phyloP scores from a whole-genome alignment of 2,329 filamentous ascomycete species.

The Trichoderma sp. region DNA sequence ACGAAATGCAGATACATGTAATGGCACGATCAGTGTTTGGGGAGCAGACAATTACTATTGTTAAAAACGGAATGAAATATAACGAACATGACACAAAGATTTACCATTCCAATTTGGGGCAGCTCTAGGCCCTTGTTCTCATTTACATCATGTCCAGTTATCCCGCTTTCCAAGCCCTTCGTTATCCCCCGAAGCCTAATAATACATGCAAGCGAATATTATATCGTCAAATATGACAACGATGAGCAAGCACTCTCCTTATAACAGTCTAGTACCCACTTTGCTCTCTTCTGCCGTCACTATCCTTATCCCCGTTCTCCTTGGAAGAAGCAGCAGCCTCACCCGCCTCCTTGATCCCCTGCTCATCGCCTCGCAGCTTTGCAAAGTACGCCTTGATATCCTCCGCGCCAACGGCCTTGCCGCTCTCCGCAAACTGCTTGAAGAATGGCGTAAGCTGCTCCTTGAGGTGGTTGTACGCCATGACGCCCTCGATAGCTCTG shows the following conservation, averaged over 20 bases:
- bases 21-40: neutral
- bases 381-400: conserved; percentile 98
- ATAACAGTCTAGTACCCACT: conserved; percentile 45
- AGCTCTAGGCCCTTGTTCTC: neutral
- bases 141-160: neutral
- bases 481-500: conserved; percentile 89
- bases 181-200: neutral
- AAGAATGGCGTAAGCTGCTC: conserved; percentile 95
- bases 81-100: neutral
- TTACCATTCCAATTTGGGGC: neutral
- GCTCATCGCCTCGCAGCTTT: conserved; percentile 83
- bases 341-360: conserved; percentile 64
- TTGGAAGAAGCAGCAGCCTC: conserved; percentile 47
- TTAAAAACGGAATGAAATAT: neutral
- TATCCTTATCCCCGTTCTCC: conserved; percentile 34
- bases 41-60: neutral
- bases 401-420: conserved; percentile 83
- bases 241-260: neutral
- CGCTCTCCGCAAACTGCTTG: conserved; percentile 89
- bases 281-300: conserved; percentile 48
- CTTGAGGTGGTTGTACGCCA: conserved; percentile 96
- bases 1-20: conserved; percentile 7
- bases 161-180: neutral
- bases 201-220: neutral
- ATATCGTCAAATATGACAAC: neutral